These are phyloP conservation scores for Millerozyma miso DNA, from an alignment of 805 yeast genomes.

Conservation along the genomic window DNA sequence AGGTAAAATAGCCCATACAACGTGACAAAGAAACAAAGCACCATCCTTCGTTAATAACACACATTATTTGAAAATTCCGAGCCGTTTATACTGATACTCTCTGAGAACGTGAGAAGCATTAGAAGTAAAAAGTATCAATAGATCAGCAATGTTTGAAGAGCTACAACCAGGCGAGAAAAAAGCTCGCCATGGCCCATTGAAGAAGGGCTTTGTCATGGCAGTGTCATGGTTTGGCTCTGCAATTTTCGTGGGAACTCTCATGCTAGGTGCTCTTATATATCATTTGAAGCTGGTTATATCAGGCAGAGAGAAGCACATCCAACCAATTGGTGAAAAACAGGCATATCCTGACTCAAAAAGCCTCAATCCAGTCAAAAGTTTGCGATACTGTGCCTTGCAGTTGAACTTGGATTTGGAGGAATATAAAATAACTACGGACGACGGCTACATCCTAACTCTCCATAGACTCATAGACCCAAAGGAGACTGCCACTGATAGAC, in stretches of 20 bases:
- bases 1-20: too few species aligned
- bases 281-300: conserved; percentile 25
- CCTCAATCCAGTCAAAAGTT: conserved; percentile 37
- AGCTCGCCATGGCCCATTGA: conserved; percentile 17
- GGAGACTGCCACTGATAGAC: conserved; percentile 25
- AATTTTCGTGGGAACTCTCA: conserved; percentile 22
- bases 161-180: conserved; percentile 21
- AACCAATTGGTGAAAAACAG: conserved; percentile 21
- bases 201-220: conserved; percentile 16
- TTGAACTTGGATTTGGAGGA: conserved; percentile 57
- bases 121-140: too few species aligned
- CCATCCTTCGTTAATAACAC: too few species aligned
- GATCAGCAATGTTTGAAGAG: conserved; percentile 14
- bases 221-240: conserved; percentile 26
- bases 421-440: conserved; percentile 63
- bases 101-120: too few species aligned
- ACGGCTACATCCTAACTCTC: conserved; percentile 70
- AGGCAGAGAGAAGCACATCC: conserved; percentile 26
- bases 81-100: too few species aligned
- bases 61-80: too few species aligned
- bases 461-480: conserved; percentile 57
- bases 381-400: conserved; percentile 64
- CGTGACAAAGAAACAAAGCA: too few species aligned
- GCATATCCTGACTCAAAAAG: conserved; percentile 32
- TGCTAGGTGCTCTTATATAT: conserved; percentile 24